A percentile compares a stretch with the other conserved stretches of the same genome.
These are phyloP conservation scores for Colletotrichum coccodes DNA, from an alignment of 2,329 filamentous ascomycete genomes.

Conservation along the genomic window DNA sequence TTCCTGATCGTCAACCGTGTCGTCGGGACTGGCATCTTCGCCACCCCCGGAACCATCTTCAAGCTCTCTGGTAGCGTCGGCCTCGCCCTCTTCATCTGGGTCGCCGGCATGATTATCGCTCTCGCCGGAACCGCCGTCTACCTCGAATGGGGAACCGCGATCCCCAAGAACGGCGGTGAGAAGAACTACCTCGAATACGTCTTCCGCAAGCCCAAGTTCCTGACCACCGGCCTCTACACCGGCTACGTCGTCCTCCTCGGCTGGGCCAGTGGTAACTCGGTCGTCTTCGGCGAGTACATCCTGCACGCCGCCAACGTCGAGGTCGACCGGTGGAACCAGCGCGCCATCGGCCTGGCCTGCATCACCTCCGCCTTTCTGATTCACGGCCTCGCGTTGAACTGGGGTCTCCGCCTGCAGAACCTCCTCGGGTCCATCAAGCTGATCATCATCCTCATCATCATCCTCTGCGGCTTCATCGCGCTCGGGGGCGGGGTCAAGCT, in stretches of 20 bases:
- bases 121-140: slow-evolving; percentile 72
- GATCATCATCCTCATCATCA: slow-evolving; percentile 72
- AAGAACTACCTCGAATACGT: slow-evolving; percentile 76
- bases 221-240: slow-evolving; percentile 69
- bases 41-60: slow-evolving; percentile 69
- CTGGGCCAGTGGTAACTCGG: slow-evolving; percentile 74
- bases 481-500: slow-evolving; percentile 70
- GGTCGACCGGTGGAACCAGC: slow-evolving; percentile 73
- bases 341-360: slow-evolving; percentile 73
- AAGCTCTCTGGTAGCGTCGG: slow-evolving; percentile 68
- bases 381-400: slow-evolving; percentile 71
- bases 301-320: slow-evolving; percentile 72
- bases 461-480: slow-evolving; percentile 70
- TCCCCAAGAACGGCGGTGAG: slow-evolving; percentile 73
- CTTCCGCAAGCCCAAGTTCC: slow-evolving; percentile 68
- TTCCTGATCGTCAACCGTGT: slow-evolving; percentile 74
- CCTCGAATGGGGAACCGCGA: slow-evolving; percentile 72
- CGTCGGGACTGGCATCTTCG: slow-evolving; percentile 75
- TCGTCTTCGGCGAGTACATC: slow-evolving; percentile 78
- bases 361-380: slow-evolving; percentile 73
- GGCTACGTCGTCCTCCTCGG: slow-evolving; percentile 72
- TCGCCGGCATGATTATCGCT: slow-evolving; percentile 70
- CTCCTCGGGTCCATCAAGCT: slow-evolving; percentile 73
- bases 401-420: slow-evolving; percentile 76
- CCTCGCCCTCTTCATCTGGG: slow-evolving; percentile 71